phyloP scores from a whole-genome alignment of 1,139 yeast species.

The Yamadazyma buinensis region DNA sequence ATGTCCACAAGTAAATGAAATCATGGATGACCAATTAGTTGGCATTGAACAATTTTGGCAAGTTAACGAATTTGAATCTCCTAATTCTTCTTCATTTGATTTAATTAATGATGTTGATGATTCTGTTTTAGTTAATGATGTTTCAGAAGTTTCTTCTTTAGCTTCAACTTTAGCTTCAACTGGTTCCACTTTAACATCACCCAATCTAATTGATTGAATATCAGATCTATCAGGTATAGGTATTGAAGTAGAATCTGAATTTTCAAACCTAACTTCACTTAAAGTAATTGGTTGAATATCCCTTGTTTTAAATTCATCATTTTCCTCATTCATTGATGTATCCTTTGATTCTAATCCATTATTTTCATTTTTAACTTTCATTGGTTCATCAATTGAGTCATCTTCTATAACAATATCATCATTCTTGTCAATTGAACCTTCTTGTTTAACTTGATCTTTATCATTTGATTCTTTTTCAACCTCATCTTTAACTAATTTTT shows the following conservation, averaged over 20 bases:
- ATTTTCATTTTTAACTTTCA: not conserved
- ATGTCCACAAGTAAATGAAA: slow-evolving; percentile 63
- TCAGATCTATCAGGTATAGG: too few species aligned
- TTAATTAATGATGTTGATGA: too few species aligned
- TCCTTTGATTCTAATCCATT: not conserved
- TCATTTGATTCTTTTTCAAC: not conserved
- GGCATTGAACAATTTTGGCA: slow-evolving; percentile 73
- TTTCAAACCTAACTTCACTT: too few species aligned
- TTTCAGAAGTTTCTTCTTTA: not conserved
- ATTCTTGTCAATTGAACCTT: too few species aligned
- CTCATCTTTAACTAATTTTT: not conserved
- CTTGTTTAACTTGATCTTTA: not conserved
- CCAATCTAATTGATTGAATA: too few species aligned
- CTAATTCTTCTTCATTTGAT: slow-evolving; percentile 19
- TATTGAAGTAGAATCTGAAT: too few species aligned
- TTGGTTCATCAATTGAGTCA: not conserved
- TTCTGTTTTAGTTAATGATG: too few species aligned
- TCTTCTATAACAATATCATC: not conserved
- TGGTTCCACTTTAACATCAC: too few species aligned
- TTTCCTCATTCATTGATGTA: slow-evolving; percentile 1
- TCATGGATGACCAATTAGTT: slow-evolving; percentile 26
- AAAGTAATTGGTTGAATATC: not conserved
- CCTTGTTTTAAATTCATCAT: not conserved
- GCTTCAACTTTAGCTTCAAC: too few species aligned
- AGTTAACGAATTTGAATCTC: slow-evolving; percentile 24